Percentiles rank a stretch among this genome's conserved stretches.
These are phyloP conservation scores for Sisymbrium altissimum DNA, from an alignment of 345 rosid genomes.

Conservation along the genomic window DNA sequence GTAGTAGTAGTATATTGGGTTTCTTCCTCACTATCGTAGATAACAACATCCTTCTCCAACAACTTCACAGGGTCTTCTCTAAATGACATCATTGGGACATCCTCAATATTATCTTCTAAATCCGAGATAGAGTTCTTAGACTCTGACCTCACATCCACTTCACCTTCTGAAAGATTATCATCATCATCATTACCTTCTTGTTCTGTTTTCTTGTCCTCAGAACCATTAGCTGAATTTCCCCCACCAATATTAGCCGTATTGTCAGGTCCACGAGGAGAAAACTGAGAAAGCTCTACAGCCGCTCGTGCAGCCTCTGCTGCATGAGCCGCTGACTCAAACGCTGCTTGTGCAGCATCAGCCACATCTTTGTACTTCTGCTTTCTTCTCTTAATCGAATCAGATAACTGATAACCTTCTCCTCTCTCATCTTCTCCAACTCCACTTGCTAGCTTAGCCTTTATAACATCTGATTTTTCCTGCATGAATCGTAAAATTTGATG, in stretches of 20 bases:
- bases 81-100: constrained; percentile 35
- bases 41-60: constrained; percentile 56
- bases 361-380: constrained; percentile 71
- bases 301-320: constrained; percentile 95
- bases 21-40: constrained; percentile 57
- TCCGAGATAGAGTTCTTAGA: constrained; percentile 35
- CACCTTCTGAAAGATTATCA: constrained; percentile 12
- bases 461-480: constrained; percentile 38
- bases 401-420: constrained; percentile 22
- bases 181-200: constrained; percentile 11
- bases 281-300: constrained; percentile 85
- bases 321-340: constrained; percentile 75
- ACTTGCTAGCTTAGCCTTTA: constrained; percentile 19
- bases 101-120: constrained; percentile 37
- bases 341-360: constrained; percentile 95
- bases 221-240: not conserved
- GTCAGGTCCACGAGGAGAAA: constrained; percentile 45
- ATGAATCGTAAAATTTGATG: not conserved
- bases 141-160: constrained; percentile 32
- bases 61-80: constrained; percentile 47
- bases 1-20: not conserved
- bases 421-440: constrained; percentile 18
- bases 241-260: not conserved
- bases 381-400: constrained; percentile 33
- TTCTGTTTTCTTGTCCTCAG: constrained; percentile 5